Evolutionary conservation across 2,329 filamentous ascomycete genomes (phyloP).

Genomic region (Talaromyces sp.): DNA sequence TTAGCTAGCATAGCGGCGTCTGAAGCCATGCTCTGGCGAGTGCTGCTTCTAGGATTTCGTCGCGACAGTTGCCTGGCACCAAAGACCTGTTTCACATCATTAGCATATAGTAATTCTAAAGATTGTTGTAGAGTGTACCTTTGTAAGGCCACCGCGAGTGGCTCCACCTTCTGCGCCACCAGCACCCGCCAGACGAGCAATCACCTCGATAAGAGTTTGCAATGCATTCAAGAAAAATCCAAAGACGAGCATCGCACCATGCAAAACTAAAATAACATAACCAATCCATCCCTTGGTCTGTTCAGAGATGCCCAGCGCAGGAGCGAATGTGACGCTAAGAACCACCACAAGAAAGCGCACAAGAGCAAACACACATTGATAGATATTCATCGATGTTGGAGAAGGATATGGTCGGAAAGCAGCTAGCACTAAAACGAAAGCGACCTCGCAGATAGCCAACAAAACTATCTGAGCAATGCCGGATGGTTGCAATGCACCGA

Average conservation of each 20-base stretch:
- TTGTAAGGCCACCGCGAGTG: conserved; percentile 74
- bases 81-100: conserved; percentile 52
- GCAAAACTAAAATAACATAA: conserved; percentile 81
- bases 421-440: conserved; percentile 78
- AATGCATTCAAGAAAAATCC: conserved; percentile 90
- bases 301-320: conserved; percentile 71
- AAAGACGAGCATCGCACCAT: conserved; percentile 77
- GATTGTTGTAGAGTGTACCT: conserved; percentile 42
- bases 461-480: conserved; percentile 90
- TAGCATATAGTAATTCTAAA: neutral
- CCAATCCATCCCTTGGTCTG: conserved; percentile 89
- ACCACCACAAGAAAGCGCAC: conserved; percentile 71
- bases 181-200: conserved; percentile 73
- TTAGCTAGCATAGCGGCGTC: conserved; percentile 72
- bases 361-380: conserved; percentile 77
- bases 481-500: conserved; percentile 86
- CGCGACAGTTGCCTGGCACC: conserved; percentile 83
- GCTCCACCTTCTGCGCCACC: conserved; percentile 68
- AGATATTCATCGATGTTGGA: conserved; percentile 94
- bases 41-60: conserved; percentile 57
- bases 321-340: conserved; percentile 76
- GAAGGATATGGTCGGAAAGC: conserved; percentile 86
- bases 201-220: conserved; percentile 84
- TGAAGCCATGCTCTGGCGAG: conserved; percentile 72
- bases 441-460: conserved; percentile 88